phyloP scores from a whole-genome alignment of 306 rosid genomes.

The Pyrus betulifolia region DNA sequence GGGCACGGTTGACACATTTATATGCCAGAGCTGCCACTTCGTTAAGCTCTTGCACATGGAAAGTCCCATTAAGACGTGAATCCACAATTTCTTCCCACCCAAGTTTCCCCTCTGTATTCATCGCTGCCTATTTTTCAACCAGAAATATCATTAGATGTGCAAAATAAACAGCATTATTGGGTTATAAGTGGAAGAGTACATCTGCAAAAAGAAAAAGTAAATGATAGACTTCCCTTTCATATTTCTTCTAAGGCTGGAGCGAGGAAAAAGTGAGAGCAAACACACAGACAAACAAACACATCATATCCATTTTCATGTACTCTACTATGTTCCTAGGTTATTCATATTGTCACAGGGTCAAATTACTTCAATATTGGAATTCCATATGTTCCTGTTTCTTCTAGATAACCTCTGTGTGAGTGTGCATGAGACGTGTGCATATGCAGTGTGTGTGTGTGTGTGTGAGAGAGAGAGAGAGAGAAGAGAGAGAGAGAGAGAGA shows the following conservation, averaged over 20 bases:
- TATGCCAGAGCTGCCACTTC: slow-evolving; percentile 85
- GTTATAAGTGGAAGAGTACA: not conserved
- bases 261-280: not conserved
- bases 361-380: not conserved
- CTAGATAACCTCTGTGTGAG: not conserved
- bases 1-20: slow-evolving; percentile 66
- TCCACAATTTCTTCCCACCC: slow-evolving; percentile 99
- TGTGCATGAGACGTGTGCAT: not conserved
- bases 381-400: not conserved
- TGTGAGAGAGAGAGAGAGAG: not conserved
- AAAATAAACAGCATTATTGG: not conserved
- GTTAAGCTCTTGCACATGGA: slow-evolving; percentile 63
- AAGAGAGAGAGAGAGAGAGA: slow-evolving; percentile 23
- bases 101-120: slow-evolving; percentile 81
- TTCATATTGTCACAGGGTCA: not conserved
- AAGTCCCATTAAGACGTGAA: slow-evolving; percentile 64
- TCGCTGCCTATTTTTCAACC: slow-evolving; percentile 71
- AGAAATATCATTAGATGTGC: slow-evolving; percentile 11
- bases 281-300: not conserved
- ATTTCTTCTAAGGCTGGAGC: not conserved
- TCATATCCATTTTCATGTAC: not conserved
- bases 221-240: not conserved
- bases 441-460: not conserved
- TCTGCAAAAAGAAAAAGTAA: not conserved
- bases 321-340: not conserved